Evolutionary conservation across 2,329 filamentous ascomycete genomes (phyloP), one percentile per base, ranked within the genome.

Genomic region (Colletotrichum lindemuthianum): DNA sequence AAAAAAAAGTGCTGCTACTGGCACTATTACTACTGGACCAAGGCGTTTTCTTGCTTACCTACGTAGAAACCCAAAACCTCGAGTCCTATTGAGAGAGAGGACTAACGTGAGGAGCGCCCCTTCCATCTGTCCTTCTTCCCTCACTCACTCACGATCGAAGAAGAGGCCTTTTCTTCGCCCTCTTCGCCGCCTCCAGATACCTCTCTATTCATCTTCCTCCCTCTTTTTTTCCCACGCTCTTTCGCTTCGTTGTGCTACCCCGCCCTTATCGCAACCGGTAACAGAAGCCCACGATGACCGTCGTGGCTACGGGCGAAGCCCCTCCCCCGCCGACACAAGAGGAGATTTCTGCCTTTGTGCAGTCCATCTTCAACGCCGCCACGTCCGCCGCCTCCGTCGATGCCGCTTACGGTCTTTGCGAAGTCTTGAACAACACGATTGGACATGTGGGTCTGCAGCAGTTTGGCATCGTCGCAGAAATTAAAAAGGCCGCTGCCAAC

Each of bases 401-500:
- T 65, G 86, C 86, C 67, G 81, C 82, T 70, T 88, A 89, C 70
- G 82, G 78, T 15, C 81, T 89, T n/a, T 88, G 86, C 79, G 83
- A 88, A 70, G 73, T 87, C 32, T 75, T 90, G 7, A 75, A 86
- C 69, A 82, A 81, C 75, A 81, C 81, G 43, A 81, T 86, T 65
- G 85, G 85, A 68, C 82, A 81, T 71, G 77, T 76, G 43, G 86
- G 86, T 63, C 80, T 89, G 53, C 72, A 77, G 41, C 71, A 80
- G 52, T 88, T 87, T 72, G 84, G 84, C 68, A 74, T 89, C 69
- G 72, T 88, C 34, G 76, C 80, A 71, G 84, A 87, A 74, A 69
- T 88, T 67, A 86, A 83, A 74, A 87, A 97, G 84, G 92, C 92
- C 41, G 93, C 95, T 4, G 81, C 84, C 71, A 93, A 98, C 81